A percentile compares a stretch with the other conserved stretches of the same genome.
Evolutionary conservation across 495 filamentous ascomycete species (phyloP).

Genomic region (Patellaria atrata): DNA sequence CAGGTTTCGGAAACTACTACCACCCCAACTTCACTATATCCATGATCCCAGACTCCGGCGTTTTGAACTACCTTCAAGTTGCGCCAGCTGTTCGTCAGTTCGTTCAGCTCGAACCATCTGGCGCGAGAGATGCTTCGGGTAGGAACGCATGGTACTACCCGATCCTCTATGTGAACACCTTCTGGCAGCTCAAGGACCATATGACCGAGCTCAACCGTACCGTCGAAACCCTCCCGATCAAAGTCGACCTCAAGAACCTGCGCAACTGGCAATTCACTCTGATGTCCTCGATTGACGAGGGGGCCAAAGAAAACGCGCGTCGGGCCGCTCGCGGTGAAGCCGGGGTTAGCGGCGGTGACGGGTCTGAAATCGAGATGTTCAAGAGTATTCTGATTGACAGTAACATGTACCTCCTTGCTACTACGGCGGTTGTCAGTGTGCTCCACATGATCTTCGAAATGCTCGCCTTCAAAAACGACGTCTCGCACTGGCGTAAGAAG

Average conservation of each 20-base stretch:
- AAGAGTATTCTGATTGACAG: constrained; percentile 90
- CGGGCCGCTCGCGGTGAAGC: constrained; percentile 52
- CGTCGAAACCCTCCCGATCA: constrained; percentile 65
- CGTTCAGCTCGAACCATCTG: constrained; percentile 58
- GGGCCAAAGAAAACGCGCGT: constrained; percentile 62
- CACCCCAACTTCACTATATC: constrained; percentile 90
- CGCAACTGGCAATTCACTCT: constrained; percentile 84
- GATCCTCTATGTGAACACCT: constrained; percentile 81
- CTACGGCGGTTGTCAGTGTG: constrained; percentile 71
- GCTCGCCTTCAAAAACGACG: constrained; percentile 93
- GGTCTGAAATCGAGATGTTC: constrained; percentile 83
- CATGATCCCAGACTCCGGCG: constrained; percentile 67
- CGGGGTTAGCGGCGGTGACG: constrained; percentile 53
- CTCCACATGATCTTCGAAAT: constrained; percentile 92
- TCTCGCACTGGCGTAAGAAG: constrained; percentile 97
- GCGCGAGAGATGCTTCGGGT: constrained; percentile 61
- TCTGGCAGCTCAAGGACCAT: constrained; percentile 86
- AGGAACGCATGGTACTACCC: constrained; percentile 97
- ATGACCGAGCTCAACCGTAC: constrained; percentile 92
- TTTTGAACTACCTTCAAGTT: constrained; percentile 46
- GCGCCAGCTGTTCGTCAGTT: constrained; percentile 65
- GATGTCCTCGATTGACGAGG: constrained; percentile 71
- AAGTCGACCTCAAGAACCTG: constrained; percentile 69
- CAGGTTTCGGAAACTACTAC: constrained; percentile 59
- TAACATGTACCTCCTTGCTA: constrained; percentile 76